Conservation (phyloP, 2,329 filamentous ascomycete species). For the Penicillium frequentans region DNA sequence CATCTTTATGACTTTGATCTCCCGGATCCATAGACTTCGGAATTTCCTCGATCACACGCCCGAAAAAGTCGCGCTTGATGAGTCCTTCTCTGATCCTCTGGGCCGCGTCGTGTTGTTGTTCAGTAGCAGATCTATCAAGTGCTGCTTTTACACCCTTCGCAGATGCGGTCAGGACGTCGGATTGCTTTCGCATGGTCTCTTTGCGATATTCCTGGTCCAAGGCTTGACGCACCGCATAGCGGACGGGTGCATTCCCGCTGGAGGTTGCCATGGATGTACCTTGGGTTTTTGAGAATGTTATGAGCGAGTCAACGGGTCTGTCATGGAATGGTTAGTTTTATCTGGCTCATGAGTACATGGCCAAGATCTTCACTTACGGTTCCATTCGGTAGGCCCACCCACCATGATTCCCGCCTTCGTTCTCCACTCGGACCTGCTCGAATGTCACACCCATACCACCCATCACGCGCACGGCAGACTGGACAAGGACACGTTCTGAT, state of each 20-base stretch:
- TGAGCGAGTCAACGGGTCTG: constrained; percentile 72
- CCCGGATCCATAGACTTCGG: constrained; percentile 40
- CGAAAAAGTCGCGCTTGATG: constrained; percentile 82
- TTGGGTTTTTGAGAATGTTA: constrained; percentile 57
- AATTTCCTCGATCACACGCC: constrained; percentile 62
- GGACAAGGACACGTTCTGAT: constrained; percentile 76
- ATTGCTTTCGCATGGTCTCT: constrained; percentile 66
- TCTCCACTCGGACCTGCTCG: constrained; percentile 77
- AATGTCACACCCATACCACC: constrained; percentile 78
- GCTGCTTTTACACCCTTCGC: constrained; percentile 25
- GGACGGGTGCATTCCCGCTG: constrained; percentile 67
- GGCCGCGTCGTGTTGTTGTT: constrained; percentile 32
- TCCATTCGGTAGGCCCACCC: constrained; percentile 93
- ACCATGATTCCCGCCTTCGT: constrained; percentile 58
- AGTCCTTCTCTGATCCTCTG: constrained; percentile 32
- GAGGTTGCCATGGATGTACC: constrained; percentile 47
- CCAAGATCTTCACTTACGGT: constrained; percentile 62
- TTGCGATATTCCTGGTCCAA: constrained; percentile 86
- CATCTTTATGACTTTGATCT: constrained; percentile 29
- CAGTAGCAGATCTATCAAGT: constrained; percentile 29
- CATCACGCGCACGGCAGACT: constrained; percentile 77
- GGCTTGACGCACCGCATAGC: constrained; percentile 92
- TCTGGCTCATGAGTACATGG: not conserved
- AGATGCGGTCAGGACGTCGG: constrained; percentile 51
- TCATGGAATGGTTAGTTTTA: constrained; percentile 6